A percentile compares a stretch with the other conserved stretches of the same genome.
phyloP scores from a whole-genome alignment of 2,329 filamentous ascomycete genomes.

The Neophaeococcomyces mojaviensis region DNA sequence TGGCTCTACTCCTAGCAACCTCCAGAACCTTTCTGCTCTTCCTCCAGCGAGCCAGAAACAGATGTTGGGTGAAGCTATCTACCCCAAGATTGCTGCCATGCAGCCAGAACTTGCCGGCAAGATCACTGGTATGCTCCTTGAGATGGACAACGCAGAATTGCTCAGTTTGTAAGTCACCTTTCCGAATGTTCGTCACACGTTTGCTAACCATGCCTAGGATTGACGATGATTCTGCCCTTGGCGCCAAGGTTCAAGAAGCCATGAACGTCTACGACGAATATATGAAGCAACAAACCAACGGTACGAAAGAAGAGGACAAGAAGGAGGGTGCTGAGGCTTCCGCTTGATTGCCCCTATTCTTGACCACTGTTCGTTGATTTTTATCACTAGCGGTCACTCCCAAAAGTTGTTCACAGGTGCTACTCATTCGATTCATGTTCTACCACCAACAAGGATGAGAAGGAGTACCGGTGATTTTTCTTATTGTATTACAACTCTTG shows the following conservation, averaged over 20 bases:
- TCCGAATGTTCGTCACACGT: conserved; percentile 14
- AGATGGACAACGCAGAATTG: conserved; percentile 97
- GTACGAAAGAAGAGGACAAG: conserved; percentile 22
- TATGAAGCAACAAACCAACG: conserved; percentile 68
- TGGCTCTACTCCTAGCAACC: conserved; percentile 38
- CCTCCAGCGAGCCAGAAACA: conserved; percentile 86
- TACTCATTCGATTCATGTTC: conserved; percentile 1
- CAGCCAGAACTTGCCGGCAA: conserved; percentile 96
- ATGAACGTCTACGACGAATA: conserved; percentile 97
- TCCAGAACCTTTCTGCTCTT: conserved; percentile 45
- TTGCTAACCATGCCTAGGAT: conserved; percentile 51
- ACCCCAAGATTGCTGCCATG: conserved; percentile 94
- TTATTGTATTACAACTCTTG: neutral
- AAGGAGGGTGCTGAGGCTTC: conserved; percentile 18
- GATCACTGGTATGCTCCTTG: conserved; percentile 98
- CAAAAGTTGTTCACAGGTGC: conserved; percentile 4
- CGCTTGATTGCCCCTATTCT: neutral
- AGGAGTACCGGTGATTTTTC: conserved; percentile 9
- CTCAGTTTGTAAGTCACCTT: conserved; percentile 75
- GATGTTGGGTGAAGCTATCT: conserved; percentile 93
- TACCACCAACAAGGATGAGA: neutral
- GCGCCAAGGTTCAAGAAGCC: conserved; percentile 94
- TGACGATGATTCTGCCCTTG: conserved; percentile 79
- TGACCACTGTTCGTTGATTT: neutral
- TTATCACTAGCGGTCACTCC: neutral